A percentile compares a stretch with the other conserved stretches of the same genome.
Evolutionary conservation across 768 basidiomycete genomes (phyloP).

Genomic region (Auricularia auricula-judae): DNA sequence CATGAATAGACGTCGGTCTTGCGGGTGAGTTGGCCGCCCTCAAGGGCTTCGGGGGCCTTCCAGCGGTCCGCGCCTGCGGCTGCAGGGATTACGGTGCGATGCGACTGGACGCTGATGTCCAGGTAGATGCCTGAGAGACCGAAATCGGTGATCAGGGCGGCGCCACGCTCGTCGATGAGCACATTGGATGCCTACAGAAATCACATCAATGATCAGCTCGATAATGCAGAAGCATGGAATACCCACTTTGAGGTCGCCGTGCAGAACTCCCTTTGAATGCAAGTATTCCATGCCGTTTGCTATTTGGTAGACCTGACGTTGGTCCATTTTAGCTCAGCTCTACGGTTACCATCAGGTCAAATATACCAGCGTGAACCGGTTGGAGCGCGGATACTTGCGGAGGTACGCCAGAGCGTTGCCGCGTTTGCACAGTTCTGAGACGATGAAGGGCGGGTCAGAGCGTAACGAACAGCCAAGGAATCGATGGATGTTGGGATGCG

Average conservation of each 20-base stretch:
- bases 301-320: constrained; percentile 46
- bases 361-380: constrained; percentile 9
- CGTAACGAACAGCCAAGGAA: constrained; percentile 64
- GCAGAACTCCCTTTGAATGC: constrained; percentile 54
- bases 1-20: background rate
- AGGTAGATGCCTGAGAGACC: background rate
- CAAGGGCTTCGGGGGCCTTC: background rate
- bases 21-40: background rate
- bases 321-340: background rate
- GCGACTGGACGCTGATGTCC: background rate
- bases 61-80: background rate
- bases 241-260: constrained; percentile 72
- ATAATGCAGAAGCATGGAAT: background rate
- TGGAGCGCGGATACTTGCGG: constrained; percentile 28
- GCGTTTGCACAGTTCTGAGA: constrained; percentile 62
- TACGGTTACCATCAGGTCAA: background rate
- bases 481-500: constrained; percentile 58
- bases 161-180: background rate
- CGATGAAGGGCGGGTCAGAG: constrained; percentile 65
- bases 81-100: background rate
- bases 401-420: constrained; percentile 49
- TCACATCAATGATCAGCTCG: background rate
- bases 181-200: background rate
- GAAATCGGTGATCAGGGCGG: background rate
- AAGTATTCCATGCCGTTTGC: constrained; percentile 76